phyloP scores from a whole-genome alignment of 768 basidiomycete species.

The Naganishia vaughanmartiniae region DNA sequence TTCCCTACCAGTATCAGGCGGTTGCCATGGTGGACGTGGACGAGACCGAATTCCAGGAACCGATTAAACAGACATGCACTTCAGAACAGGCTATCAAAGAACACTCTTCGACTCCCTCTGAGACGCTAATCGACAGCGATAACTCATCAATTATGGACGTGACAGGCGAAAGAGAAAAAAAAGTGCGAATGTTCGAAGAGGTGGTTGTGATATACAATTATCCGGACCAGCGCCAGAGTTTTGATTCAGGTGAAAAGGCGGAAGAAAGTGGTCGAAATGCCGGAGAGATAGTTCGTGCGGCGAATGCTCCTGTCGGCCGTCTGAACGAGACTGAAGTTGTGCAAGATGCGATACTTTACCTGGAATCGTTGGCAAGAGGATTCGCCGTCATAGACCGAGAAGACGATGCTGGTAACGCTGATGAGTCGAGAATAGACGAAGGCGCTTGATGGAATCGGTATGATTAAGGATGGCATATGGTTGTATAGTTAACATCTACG shows the following conservation, averaged over 20 bases:
- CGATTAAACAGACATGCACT: no score
- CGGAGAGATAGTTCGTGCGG: neutral
- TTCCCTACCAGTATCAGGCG: neutral
- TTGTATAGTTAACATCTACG: no score
- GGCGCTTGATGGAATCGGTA: no score
- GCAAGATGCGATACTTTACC: neutral
- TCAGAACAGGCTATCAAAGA: neutral
- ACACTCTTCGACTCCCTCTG: neutral
- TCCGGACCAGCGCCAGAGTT: neutral
- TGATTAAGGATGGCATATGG: no score
- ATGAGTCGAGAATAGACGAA: neutral
- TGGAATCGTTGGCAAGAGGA: neutral
- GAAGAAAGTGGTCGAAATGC: neutral
- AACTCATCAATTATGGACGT: no score
- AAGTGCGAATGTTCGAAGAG: neutral
- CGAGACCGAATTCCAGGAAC: neutral
- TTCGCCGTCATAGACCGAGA: neutral
- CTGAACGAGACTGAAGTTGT: neutral
- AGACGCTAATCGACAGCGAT: neutral
- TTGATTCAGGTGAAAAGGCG: neutral
- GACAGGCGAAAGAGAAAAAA: neutral
- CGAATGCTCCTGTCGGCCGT: neutral
- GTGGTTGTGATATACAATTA: neutral
- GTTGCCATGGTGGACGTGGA: neutral
- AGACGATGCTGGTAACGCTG: neutral